Base-by-base conservation (phyloP, 371 early-diverging fungal genomes). In the Coemansia sp. region DNA sequence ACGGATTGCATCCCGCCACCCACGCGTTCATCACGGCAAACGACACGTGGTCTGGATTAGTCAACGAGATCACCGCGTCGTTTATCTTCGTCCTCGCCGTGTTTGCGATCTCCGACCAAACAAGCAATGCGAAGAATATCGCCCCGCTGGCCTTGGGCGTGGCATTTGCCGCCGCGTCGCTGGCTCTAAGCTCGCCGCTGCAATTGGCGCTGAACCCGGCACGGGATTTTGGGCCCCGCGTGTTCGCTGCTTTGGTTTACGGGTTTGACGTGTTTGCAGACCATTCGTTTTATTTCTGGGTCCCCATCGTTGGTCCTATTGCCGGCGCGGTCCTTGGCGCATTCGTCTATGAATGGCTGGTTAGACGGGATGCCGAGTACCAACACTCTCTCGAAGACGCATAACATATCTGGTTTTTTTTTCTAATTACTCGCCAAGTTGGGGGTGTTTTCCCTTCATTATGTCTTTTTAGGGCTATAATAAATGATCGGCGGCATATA, bases 191-290 rank as follows among this genome's bases (percentile, higher is more conserved):
- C 43, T 86, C 84, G 77, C 82, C 84, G 35, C 84, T 89, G 31
- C 85, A 83, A 1, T 82, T 86, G 57, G 86, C 86, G 10, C 66
- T 92, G 20, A 93, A 93, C 65, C 91, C 90, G 40, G 92, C 93
- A 5, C 86, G 92, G 59, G 93, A 93, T 78, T 75, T 93, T 72
- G 93, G 89, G 5, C 91, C 92, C 9, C 86, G 93, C 48, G 63
- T 90, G n/a, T 88, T 91, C 63, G 88, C 90, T 31, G 80, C 84
- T 12, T 33, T 88, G 36, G 87, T 84, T 14, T 93, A 89, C 84
- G 90, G 91, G 38, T 16, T 72, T 6, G 81, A 77, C 5, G 88
- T 85, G n/a, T 87, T 91, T 77, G 67, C 81, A 14, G 81, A 82
- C 31, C 71, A 74, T 57, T 51, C 81, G 45, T 84, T 82, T 67